Evolutionary conservation across 768 basidiomycete genomes (phyloP).

Genomic region (Panellus pusillus): DNA sequence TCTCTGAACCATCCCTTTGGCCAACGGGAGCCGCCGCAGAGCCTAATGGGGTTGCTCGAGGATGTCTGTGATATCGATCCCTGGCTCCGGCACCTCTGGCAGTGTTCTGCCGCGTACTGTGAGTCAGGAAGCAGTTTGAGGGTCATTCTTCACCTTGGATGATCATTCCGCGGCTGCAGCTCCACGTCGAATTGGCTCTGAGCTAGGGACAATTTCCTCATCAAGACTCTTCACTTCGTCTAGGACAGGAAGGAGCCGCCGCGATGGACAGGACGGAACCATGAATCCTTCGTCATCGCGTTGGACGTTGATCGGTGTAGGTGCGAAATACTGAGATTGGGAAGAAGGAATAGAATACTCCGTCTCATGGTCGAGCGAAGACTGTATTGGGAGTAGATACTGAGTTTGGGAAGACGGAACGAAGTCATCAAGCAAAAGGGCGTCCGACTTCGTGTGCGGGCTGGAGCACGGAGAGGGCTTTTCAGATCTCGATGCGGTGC

Average conservation of each 20-base stretch:
- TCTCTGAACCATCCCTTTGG: slow-evolving; percentile 29
- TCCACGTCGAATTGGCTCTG: slow-evolving; percentile 45
- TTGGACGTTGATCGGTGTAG: neutral
- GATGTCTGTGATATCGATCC: slow-evolving; percentile 18
- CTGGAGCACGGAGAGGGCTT: neutral
- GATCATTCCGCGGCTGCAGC: slow-evolving; percentile 16
- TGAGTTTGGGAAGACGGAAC: slow-evolving; percentile 13
- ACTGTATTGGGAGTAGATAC: slow-evolving; percentile 1
- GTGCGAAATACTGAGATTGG: slow-evolving; percentile 10
- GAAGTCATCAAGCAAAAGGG: neutral
- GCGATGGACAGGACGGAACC: slow-evolving; percentile 31
- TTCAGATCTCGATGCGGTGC: slow-evolving; percentile 26
- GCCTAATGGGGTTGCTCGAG: slow-evolving; percentile 3
- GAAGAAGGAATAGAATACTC: slow-evolving; percentile 10
- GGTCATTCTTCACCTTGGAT: slow-evolving; percentile 9
- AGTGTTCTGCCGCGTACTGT: slow-evolving; percentile 1
- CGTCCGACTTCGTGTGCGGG: neutral
- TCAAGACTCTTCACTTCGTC: slow-evolving; percentile 15
- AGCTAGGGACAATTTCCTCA: slow-evolving; percentile 39
- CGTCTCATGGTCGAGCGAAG: neutral
- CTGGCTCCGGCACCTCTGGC: slow-evolving; percentile 1
- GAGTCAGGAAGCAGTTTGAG: neutral
- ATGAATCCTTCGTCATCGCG: slow-evolving; percentile 23
- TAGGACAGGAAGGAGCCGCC: slow-evolving; percentile 35
- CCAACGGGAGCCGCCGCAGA: neutral